Percentiles rank a stretch among this genome's conserved stretches.
Conservation (phyloP, 306 rosid genomes). For the Sophora flavescens region DNA sequence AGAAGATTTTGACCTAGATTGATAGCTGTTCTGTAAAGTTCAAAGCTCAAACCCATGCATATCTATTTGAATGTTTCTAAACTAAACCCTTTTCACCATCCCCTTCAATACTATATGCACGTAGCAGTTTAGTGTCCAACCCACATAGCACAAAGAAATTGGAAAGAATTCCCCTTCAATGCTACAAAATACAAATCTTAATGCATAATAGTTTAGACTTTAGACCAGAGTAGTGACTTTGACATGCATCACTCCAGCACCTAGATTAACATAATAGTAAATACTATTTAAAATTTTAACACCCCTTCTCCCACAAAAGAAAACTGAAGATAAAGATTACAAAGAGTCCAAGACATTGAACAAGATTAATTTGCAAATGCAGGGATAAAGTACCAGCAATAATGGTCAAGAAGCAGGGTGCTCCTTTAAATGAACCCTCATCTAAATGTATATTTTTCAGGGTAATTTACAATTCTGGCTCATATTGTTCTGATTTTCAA, state of each 20-base stretch:
- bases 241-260: not conserved
- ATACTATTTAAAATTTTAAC: not conserved
- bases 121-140: not conserved
- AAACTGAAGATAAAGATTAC: not conserved
- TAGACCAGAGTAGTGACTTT: conserved; percentile 10
- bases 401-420: conserved; percentile 3
- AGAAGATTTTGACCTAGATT: not conserved
- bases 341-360: not conserved
- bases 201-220: conserved; percentile 14
- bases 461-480: conserved; percentile 10
- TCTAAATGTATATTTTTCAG: conserved; percentile 10
- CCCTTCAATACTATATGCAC: conserved; percentile 3
- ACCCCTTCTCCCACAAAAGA: conserved; percentile 7
- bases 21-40: not conserved
- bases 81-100: not conserved
- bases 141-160: not conserved
- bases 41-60: not conserved
- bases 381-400: conserved; percentile 12
- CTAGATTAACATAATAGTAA: not conserved
- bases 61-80: not conserved
- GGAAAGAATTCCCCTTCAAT: not conserved
- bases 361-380: conserved; percentile 7
- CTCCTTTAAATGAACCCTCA: conserved; percentile 15
- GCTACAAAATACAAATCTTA: not conserved
- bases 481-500: conserved; percentile 33